Evolutionary conservation across 192 early-diverging fungal species (phyloP), one percentile per base, ranked within the genome.

Genomic region (Phlyctochytrium planicorne): DNA sequence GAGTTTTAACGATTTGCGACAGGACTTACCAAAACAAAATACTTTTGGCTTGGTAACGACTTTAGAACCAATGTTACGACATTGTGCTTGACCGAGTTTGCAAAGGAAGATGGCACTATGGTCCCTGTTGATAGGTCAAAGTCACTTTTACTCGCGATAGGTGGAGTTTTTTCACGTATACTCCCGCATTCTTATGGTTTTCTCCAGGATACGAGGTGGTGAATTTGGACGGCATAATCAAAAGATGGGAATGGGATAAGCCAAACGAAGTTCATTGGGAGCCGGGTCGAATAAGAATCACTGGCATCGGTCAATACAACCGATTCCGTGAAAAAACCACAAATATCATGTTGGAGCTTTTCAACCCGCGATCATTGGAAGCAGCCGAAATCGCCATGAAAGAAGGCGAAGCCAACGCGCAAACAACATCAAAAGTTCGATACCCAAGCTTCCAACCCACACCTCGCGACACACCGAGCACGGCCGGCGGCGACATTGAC

Each of bases 1-100:
- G 14, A 63, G 10, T 67, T 6, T 14, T 24, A 65, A 66, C 25
- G 34, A 23, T 67, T 53, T 31, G 47, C 1, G 23, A 2, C 67
- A 71, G 72, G 75, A 24, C 60, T 82, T 1, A 75, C 78, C 14
- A 59, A 74, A 12, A 75, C 78, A 1, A 65, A 75, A 25, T 84
- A 76, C 62, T 73, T 75, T 50, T 84, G 83, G 83, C 35, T 84
- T 30, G 83, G 80, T 1, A 82, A 80, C 64, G 83, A 84, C 34
- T 56, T 78, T 62, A 63, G 83, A 16, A 53, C 62, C 1, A 30
- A 52, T 6, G 67, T 63, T 12, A 72, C 63, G 52, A 68, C 78
- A 23, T 34, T 84, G 0, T 84, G 83, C 53, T 78, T 84, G 29
- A 80, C 77, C 2, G 78, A 80, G 60, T 68, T 63, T 17, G 31